Conservation (phyloP, 257 asterid species). For the Gentiana macrophylla region DNA sequence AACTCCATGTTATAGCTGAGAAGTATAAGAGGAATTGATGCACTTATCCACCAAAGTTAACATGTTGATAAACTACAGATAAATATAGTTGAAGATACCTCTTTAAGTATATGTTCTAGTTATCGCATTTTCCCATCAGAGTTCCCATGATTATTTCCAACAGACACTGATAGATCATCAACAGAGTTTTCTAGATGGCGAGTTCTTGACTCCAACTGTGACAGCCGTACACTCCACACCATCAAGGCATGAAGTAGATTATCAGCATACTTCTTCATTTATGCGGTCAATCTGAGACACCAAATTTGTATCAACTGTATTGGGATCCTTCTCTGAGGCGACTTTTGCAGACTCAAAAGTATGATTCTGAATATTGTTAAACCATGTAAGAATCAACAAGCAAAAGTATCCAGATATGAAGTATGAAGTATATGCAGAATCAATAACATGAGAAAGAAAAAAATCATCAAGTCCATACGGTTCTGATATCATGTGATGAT, state of each 20-base stretch:
- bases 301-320: slow-evolving; percentile 27
- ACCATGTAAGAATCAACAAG: no score
- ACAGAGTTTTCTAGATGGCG: slow-evolving; percentile 64
- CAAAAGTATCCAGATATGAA: no score
- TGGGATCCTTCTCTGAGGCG: slow-evolving; percentile 45
- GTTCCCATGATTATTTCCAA: slow-evolving; percentile 58
- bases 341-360: slow-evolving; percentile 52
- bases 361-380: slow-evolving; percentile 36
- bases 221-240: slow-evolving; percentile 66
- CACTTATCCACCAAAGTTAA: no score
- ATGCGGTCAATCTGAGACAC: slow-evolving; percentile 72
- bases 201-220: slow-evolving; percentile 79
- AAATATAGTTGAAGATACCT: slow-evolving; percentile 34
- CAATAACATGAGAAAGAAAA: no score
- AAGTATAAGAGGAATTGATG: no score
- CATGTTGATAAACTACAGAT: background rate
- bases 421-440: background rate
- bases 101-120: slow-evolving; percentile 67
- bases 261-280: slow-evolving; percentile 73
- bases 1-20: no score
- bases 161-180: slow-evolving; percentile 69
- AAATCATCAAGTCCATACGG: no score
- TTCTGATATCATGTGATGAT: no score
- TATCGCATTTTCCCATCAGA: slow-evolving; percentile 72
- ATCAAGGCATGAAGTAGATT: slow-evolving; percentile 63